These are phyloP conservation scores for Juglanconis sp. DNA, from an alignment of 2,329 filamentous ascomycete genomes.

Conservation along the genomic window DNA sequence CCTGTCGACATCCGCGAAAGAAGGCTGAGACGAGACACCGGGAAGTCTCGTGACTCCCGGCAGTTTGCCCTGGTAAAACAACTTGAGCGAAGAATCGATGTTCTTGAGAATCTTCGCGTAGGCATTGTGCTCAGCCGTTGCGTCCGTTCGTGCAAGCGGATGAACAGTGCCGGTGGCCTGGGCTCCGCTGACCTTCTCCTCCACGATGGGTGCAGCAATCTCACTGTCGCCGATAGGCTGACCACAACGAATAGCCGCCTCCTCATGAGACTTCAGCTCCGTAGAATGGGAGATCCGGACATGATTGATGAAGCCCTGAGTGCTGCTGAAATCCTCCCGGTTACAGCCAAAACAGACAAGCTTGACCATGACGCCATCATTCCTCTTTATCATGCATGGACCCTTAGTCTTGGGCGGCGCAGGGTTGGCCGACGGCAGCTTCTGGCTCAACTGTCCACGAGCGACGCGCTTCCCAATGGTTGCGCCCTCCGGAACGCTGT, in stretches of 20 bases:
- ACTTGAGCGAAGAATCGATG: constrained; percentile 51
- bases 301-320: constrained; percentile 99
- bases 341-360: constrained; percentile 82
- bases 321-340: constrained; percentile 89
- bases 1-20: constrained; percentile 23
- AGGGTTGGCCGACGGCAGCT: constrained; percentile 69
- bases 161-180: constrained; percentile 54
- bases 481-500: constrained; percentile 60
- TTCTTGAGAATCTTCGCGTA: constrained; percentile 49
- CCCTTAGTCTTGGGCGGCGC: constrained; percentile 75
- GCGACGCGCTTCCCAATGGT: constrained; percentile 47
- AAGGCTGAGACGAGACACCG: constrained; percentile 22
- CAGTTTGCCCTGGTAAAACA: constrained; percentile 51
- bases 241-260: constrained; percentile 84
- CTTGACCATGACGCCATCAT: constrained; percentile 83
- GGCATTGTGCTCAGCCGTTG: constrained; percentile 50
- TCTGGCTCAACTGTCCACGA: constrained; percentile 54
- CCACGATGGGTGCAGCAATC: constrained; percentile 42
- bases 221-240: constrained; percentile 74
- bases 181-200: constrained; percentile 32
- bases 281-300: constrained; percentile 92
- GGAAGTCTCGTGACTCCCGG: constrained; percentile 47
- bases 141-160: constrained; percentile 57
- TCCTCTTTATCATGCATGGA: constrained; percentile 79
- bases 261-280: constrained; percentile 94